Base-by-base conservation (phyloP, 768 basidiomycete genomes). In the Tulasnella sp. region DNA sequence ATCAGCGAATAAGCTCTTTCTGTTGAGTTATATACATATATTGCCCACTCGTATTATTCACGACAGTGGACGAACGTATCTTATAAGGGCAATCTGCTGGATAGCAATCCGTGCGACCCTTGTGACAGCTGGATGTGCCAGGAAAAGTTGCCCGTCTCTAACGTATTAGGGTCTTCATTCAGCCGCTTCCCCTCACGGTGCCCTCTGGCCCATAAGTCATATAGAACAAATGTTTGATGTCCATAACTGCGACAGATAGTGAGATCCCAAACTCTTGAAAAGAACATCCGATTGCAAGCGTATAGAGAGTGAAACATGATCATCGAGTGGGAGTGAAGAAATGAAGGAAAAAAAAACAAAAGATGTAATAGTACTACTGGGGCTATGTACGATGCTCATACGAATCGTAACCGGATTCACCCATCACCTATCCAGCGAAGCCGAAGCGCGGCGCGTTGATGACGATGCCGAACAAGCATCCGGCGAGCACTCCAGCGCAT, bases 381-480 rank as follows among this genome's bases (percentile, higher is more conserved):
- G 19, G 52, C 52, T 14, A 54, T 3, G n/a, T 8, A 25, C n/a
- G 52, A 7, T 19, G 25, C 11, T 42, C 40, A 42, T 42, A 42
- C 52, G 2, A 54, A 22, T 54, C 22, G 25, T 54, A 22, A 54
- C 2, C 2, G 19, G n/a, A 6, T 8, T 19, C 8, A 9, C 11
- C 4, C n/a, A 29, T 22, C 52, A 2, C n/a, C 52, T 54, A 54
- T 11, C 9, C 52, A 25, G 52, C 2, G 52, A n/a, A 54, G 4
- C 52, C 52, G 25, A 54, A 54, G 52, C 52, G 52, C 22, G 83
- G 83, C 7, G 83, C 82, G 72, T 83, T 82, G 77, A 83, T 78
- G 78, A 84, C 76, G 75, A 82, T 79, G 40, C 79, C 81, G 76
- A 80, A 75, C 19, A 82, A 75, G 49, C 81, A 82, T 6, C 82